These are phyloP conservation scores for Suzukiozyma palmioleophila DNA, from an alignment of 1,139 yeast genomes.

Conservation along the genomic window DNA sequence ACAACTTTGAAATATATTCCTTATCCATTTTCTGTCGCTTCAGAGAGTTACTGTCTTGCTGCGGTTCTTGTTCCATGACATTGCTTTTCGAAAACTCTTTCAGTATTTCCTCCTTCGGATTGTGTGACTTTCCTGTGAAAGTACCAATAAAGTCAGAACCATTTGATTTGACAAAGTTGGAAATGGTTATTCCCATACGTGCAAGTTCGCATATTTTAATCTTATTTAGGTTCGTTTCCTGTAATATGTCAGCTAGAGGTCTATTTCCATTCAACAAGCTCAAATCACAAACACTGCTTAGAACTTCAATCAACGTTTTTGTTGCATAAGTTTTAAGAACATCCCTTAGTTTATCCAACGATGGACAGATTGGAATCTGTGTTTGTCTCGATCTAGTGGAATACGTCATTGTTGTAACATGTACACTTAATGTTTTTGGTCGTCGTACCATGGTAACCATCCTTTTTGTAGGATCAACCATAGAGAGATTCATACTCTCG, in stretches of 20 bases:
- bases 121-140: conserved; percentile 25
- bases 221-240: conserved; percentile 14
- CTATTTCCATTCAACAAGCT: conserved; percentile 28
- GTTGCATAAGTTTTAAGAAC: conserved; percentile 26
- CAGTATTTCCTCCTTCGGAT: conserved; percentile 9
- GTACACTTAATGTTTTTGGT: conserved; percentile 51
- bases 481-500: conserved; percentile 42
- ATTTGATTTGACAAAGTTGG: conserved; percentile 47
- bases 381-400: conserved; percentile 42
- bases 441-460: conserved; percentile 30
- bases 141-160: conserved; percentile 45
- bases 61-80: conserved; percentile 7
- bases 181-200: conserved; percentile 46
- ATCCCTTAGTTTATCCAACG: conserved; percentile 35
- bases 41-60: conserved; percentile 2
- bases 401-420: conserved; percentile 18
- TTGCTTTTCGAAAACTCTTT: not conserved
- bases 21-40: conserved; percentile 10
- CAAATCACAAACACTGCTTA: conserved; percentile 23
- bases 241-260: conserved; percentile 29
- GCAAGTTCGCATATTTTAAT: conserved; percentile 44
- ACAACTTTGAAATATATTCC: conserved; percentile 13
- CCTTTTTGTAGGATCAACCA: conserved; percentile 19
- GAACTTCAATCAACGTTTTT: conserved; percentile 26
- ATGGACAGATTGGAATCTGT: conserved; percentile 35